Percentiles rank a stretch among this genome's conserved stretches.
These are phyloP conservation scores for Blepharisma stoltei DNA, from an alignment of 73 alveolate genomes.

Conservation along the genomic window DNA sequence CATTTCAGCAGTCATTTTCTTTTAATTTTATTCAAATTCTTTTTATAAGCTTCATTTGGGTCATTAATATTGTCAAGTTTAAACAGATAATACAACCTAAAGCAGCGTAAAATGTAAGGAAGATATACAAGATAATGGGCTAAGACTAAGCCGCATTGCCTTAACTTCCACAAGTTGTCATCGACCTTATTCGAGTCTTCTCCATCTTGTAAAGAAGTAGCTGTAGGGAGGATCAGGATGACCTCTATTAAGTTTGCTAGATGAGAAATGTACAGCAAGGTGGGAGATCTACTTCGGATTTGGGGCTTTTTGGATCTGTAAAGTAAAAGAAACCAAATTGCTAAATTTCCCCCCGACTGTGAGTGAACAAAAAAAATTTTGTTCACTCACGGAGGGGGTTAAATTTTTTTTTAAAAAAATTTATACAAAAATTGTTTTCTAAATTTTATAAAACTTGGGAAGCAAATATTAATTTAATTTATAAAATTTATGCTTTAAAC, in stretches of 20 bases:
- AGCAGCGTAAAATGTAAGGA: conserved; percentile 12
- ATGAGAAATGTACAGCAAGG: conserved; percentile 9
- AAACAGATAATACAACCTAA: neutral
- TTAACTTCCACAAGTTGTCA: neutral
- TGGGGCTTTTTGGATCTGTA: neutral
- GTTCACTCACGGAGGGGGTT: no score
- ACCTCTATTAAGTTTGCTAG: conserved; percentile 4
- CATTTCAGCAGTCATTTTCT: neutral
- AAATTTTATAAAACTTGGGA: no score
- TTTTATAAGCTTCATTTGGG: neutral
- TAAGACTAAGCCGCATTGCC: neutral
- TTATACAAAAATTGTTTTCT: no score
- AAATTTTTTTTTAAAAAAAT: no score
- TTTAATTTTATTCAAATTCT: neutral
- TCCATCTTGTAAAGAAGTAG: neutral
- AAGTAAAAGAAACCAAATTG: neutral
- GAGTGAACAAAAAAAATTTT: no score
- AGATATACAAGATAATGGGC: neutral
- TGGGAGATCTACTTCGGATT: neutral
- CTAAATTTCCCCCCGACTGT: no score
- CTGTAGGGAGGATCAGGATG: conserved; percentile 9
- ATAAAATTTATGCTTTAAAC: no score
- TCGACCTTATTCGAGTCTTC: neutral
- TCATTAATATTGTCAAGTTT: neutral
- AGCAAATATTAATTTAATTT: no score